Evolutionary conservation across 176 grass and related monocot genomes (phyloP).

Genomic region (Guadua angustifolia): DNA sequence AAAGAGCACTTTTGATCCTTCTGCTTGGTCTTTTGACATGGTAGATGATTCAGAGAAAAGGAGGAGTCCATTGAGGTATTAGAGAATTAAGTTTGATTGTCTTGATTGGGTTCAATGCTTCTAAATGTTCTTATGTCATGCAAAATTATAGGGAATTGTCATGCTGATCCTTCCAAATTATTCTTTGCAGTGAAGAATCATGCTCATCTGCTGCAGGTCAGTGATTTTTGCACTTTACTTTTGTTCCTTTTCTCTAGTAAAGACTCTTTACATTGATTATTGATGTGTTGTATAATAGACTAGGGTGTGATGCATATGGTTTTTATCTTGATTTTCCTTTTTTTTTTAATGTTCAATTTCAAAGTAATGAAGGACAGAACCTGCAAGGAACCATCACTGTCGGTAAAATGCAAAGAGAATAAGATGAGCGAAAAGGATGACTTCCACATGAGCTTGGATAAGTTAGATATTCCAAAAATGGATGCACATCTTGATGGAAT

Average conservation of each 20-base stretch:
- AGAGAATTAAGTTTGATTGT: slow-evolving; percentile 10
- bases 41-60: slow-evolving; percentile 54
- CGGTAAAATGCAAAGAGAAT: slow-evolving; percentile 35
- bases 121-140: slow-evolving; percentile 6
- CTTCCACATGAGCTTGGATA: slow-evolving; percentile 44
- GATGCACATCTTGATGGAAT: slow-evolving; percentile 45
- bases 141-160: slow-evolving; percentile 23
- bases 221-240: slow-evolving; percentile 27
- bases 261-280: slow-evolving; percentile 21
- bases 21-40: slow-evolving; percentile 47
- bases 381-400: slow-evolving; percentile 45
- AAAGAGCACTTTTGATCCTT: slow-evolving; percentile 44
- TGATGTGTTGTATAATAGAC: slow-evolving; percentile 16
- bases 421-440: slow-evolving; percentile 47
- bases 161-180: slow-evolving; percentile 39
- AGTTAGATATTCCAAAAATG: slow-evolving; percentile 49
- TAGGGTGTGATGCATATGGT: slow-evolving; percentile 13
- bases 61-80: slow-evolving; percentile 55
- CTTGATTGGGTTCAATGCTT: slow-evolving; percentile 21
- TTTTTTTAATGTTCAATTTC: slow-evolving; percentile 13
- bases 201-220: slow-evolving; percentile 56
- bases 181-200: slow-evolving; percentile 67
- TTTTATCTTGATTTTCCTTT: slow-evolving; percentile 21
- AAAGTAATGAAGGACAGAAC: slow-evolving; percentile 45
- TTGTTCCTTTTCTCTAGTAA: slow-evolving; percentile 22